Conservation (phyloP, 192 early-diverging fungal species). For the Backusella sp. region DNA sequence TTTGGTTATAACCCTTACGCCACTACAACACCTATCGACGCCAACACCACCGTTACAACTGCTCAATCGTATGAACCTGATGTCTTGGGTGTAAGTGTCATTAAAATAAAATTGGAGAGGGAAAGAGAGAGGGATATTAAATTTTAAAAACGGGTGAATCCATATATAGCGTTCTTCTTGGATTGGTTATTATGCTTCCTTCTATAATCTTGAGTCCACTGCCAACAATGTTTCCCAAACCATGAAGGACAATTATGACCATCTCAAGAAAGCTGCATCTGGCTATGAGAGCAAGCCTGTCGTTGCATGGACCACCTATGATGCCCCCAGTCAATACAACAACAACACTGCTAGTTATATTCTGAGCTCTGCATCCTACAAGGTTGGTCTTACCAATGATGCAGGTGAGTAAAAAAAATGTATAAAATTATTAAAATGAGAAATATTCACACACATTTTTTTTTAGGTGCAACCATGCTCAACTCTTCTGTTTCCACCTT, state of each 20-base stretch:
- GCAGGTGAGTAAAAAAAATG: slow-evolving; percentile 45
- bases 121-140: background rate
- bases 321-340: slow-evolving; percentile 58
- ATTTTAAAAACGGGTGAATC: background rate
- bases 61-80: slow-evolving; percentile 48
- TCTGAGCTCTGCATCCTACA: slow-evolving; percentile 56
- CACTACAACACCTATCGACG: slow-evolving; percentile 30
- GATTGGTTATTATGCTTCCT: slow-evolving; percentile 59
- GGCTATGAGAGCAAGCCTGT: slow-evolving; percentile 37
- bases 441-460: background rate
- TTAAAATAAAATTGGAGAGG: background rate
- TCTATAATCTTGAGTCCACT: slow-evolving; percentile 60
- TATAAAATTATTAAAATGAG: background rate
- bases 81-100: slow-evolving; percentile 46
- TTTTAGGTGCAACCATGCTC: slow-evolving; percentile 40
- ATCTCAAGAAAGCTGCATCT: slow-evolving; percentile 42
- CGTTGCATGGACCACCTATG: slow-evolving; percentile 64
- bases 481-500: slow-evolving; percentile 41
- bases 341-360: slow-evolving; percentile 68
- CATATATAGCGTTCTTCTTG: slow-evolving; percentile 51
- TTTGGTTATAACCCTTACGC: slow-evolving; percentile 39
- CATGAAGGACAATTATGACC: slow-evolving; percentile 60
- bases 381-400: slow-evolving; percentile 57
- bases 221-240: slow-evolving; percentile 45
- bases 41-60: slow-evolving; percentile 47